Base-by-base conservation (phyloP, 495 filamentous ascomycete genomes). In the Aspergillus ostianus region DNA sequence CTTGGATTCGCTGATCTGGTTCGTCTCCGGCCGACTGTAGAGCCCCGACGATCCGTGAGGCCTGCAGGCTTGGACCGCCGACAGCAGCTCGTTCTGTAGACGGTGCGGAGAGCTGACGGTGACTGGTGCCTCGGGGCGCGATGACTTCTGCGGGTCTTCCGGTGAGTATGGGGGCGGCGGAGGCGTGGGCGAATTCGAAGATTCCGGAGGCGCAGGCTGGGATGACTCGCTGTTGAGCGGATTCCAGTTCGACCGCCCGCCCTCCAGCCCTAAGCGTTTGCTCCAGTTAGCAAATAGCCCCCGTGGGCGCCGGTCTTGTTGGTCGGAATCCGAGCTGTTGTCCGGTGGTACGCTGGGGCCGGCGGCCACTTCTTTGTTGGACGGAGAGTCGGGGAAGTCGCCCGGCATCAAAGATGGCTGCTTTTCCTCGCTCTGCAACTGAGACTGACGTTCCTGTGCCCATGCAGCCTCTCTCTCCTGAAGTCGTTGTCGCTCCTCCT, bases 11-110 rank as follows among this genome's bases (percentile, higher is more conserved):
- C 90, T 89, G 63, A 98, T 86, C 36, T 85, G 77, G 50, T 85
- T 86, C 19, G 88, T 88, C 41, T 84, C 73, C 0, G 92, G 90
- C 3, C 84, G 85, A 29, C 84, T 83, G 71, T 87, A 93, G 45
- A 97, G 67, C 29, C 73, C 75, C 7, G 83, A 80, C 4, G 90
- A 90, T 62, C 90, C 86, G 72, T 95, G 87, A 18, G 92, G 79
- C 23, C 93, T 86, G 49, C 91, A 92, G 21, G 90, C 85, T 62
- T 87, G 82, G 63, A 98, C 87, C 13, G 94, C 92, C 47, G 88
- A 90, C 18, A 90, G 76, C 17, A 98, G 84, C 60, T 82, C 73
- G 17, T 77, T 74, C n/a, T 81, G 77, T 44, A 86, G 67, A 50
- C 78, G 77, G 63, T 82, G 76, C 6, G 82, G 80, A 19, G 80